phyloP scores from a whole-genome alignment of 257 asterid genomes.

The Haberlea rhodopensis region DNA sequence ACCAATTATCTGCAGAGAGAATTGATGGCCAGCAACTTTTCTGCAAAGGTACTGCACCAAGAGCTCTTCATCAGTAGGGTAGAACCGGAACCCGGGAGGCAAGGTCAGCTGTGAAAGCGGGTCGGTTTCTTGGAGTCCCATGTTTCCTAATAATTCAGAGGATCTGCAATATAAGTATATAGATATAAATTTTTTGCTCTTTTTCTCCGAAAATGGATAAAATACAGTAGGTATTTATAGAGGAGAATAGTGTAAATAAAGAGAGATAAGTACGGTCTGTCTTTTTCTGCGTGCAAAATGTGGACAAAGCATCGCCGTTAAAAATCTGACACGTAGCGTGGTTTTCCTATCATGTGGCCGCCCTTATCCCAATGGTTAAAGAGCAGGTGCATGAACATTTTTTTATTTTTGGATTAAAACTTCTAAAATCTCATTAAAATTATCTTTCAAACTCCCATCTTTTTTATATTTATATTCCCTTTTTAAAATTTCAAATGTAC shows the following conservation, averaged over 20 bases:
- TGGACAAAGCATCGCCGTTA: not conserved
- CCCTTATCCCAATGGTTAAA: not conserved
- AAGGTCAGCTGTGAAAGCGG: constrained; percentile 71
- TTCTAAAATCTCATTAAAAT: too few species aligned
- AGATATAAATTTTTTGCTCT: constrained; percentile 22
- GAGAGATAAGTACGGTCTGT: constrained; percentile 40
- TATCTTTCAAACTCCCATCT: too few species aligned
- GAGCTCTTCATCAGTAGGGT: constrained; percentile 88
- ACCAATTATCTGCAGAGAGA: constrained; percentile 56
- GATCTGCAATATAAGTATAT: too few species aligned
- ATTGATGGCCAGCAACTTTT: constrained; percentile 70
- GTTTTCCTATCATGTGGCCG: not conserved
- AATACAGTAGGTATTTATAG: constrained; percentile 42
- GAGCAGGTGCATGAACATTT: not conserved
- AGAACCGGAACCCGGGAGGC: constrained; percentile 92
- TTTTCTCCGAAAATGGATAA: constrained; percentile 20
- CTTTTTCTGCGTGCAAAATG: not conserved
- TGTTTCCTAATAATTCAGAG: constrained; percentile 19
- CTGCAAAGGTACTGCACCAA: constrained; percentile 69
- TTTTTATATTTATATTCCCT: too few species aligned
- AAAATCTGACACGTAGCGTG: not conserved
- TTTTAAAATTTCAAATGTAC: too few species aligned
- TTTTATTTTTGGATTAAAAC: too few species aligned
- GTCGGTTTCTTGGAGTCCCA: constrained; percentile 66
- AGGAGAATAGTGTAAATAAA: not conserved